Evolutionary conservation across 148 eudicot genomes (phyloP), one percentile per base, ranked within the genome.

Genomic region (Polygonum aviculare): DNA sequence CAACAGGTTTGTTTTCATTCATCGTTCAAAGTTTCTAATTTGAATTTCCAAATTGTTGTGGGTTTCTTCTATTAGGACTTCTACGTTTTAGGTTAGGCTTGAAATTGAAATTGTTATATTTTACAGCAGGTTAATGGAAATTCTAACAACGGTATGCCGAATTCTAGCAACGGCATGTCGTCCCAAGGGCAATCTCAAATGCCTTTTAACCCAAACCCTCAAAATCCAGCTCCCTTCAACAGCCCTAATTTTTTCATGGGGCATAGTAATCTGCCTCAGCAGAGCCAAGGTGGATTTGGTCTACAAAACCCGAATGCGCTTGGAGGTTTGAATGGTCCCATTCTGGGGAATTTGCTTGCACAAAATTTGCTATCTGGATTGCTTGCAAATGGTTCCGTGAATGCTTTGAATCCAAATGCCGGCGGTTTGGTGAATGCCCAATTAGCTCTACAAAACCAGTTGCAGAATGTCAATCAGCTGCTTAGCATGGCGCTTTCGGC

Each of bases 391-490:
- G 78, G 76, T 76, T 33, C 60, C 9, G 19, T 79, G 78, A 75
- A 79, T 79, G 69, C 12, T 75, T 26, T 47, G 39, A 76, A 72
- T 63, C 78, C 63, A 4, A 60, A 59, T 44, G 15, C 47, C 11
- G 70, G 75, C 10, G 70, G 75, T 40, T 76, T 80, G 63, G 73
- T 74, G 79, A 76, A 79, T 78, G 84, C 80, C 73, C 82, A 81
- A 49, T 79, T 82, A 73, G 83, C 82, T 47, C 82, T 82, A 83
- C 86, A 84, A 59, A 81, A 84, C 55, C 82, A 79, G 45, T 49
- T 76, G 47, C 84, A 75, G 51, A 73, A 71, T 73, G 67, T 81
- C 75, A 79, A 77, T 76, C 84, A 77, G 65, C 63, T 77, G 76
- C 77, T 78, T 62, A 82, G 77, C 26, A 9, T 81, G 77, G 39